Conservation (phyloP, 768 basidiomycete genomes). For the Lyophyllum decastes region DNA sequence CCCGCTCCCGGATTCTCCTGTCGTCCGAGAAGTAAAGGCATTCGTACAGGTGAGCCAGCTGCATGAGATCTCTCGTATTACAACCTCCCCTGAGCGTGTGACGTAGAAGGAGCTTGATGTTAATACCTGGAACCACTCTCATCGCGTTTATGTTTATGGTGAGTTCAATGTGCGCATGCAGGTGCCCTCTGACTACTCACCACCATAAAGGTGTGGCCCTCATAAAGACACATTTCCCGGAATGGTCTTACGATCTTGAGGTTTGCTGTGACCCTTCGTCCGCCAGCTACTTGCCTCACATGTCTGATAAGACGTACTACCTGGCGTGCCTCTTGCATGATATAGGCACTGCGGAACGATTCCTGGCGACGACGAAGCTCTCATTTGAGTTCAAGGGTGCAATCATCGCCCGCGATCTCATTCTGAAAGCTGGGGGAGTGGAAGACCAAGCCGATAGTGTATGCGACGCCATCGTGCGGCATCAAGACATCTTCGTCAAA, state of each 20-base stretch:
- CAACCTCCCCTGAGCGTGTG: background rate
- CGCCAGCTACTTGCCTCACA: background rate
- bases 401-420: conserved; percentile 50
- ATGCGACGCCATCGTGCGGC: conserved; percentile 51
- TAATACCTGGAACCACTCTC: conserved; percentile 49
- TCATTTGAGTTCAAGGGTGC: conserved; percentile 60
- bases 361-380: conserved; percentile 52
- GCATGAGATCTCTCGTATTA: background rate
- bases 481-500: conserved; percentile 48
- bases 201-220: conserved; percentile 50
- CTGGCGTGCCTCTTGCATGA: conserved; percentile 54
- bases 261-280: conserved; percentile 10
- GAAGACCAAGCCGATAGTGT: conserved; percentile 55
- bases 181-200: background rate
- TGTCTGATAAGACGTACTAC: conserved; percentile 41
- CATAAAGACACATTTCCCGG: conserved; percentile 44
- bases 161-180: conserved; percentile 3
- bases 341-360: conserved; percentile 50
- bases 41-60: conserved; percentile 36
- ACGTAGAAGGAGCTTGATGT: conserved; percentile 42
- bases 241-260: conserved; percentile 42
- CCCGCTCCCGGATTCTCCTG: conserved; percentile 41
- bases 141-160: conserved; percentile 55
- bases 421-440: conserved; percentile 39
- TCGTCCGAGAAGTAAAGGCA: conserved; percentile 37